Evolutionary conservation across 257 asterid species (phyloP).

Genomic region (Salvia splendens): DNA sequence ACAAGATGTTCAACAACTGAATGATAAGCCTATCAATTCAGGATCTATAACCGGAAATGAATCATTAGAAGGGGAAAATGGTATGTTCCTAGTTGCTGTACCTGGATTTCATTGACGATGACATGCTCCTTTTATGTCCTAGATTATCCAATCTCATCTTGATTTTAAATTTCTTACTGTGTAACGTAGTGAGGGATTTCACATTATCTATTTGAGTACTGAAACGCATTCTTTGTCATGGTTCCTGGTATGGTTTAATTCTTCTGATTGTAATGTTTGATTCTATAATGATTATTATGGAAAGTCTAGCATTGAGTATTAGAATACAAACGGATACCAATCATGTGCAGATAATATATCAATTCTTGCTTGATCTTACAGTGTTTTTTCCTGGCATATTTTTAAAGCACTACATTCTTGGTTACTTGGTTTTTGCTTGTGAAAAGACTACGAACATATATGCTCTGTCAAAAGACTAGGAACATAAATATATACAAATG

Average conservation of each 20-base stretch:
- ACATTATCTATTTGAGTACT: too few relatives aligned
- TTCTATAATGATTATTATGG: neutral
- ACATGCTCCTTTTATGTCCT: conserved; percentile 3
- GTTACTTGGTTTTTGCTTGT: conserved; percentile 8
- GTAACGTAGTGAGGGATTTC: neutral
- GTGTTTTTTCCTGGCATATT: too few relatives aligned
- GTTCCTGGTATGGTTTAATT: neutral
- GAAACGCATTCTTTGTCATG: neutral
- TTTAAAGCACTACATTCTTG: too few relatives aligned
- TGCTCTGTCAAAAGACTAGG: neutral
- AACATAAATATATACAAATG: neutral
- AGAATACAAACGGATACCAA: neutral
- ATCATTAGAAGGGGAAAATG: conserved; percentile 56
- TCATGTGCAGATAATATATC: neutral
- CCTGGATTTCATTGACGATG: neutral
- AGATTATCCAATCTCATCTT: conserved; percentile 10
- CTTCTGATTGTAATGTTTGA: neutral
- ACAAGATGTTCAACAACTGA: conserved; percentile 52
- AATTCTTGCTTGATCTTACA: too few relatives aligned
- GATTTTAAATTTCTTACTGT: neutral
- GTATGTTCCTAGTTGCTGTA: conserved; percentile 35
- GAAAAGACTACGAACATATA: too few relatives aligned
- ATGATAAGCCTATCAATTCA: conserved; percentile 49
- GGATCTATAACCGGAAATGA: conserved; percentile 48
- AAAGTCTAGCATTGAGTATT: neutral